A percentile compares a stretch with the other conserved stretches of the same genome.
These are phyloP conservation scores for Simmondsia chinensis DNA, from an alignment of 148 eudicot genomes.

Conservation along the genomic window DNA sequence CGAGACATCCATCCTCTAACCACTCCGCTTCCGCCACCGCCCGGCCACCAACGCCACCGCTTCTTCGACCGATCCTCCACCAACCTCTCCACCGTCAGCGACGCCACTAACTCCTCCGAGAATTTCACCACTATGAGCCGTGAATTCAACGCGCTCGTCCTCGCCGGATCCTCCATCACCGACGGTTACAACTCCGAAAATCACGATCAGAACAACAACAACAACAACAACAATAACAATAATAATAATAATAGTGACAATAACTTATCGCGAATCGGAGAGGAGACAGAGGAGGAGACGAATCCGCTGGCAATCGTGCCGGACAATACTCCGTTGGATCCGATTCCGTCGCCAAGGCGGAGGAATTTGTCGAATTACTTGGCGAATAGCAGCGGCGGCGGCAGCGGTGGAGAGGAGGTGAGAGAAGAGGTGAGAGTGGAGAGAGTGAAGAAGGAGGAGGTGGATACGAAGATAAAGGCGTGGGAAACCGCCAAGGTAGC, in stretches of 20 bases:
- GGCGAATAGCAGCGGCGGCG: too few relatives aligned
- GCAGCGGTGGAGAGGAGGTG: conserved; percentile 7
- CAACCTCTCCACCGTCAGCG: conserved; percentile 34
- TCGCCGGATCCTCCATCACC: conserved; percentile 53
- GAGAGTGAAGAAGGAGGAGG: conserved; percentile 88
- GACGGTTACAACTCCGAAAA: too few relatives aligned
- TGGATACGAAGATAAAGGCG: conserved; percentile 72
- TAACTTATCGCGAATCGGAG: conserved; percentile 55
- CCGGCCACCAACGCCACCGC: conserved; percentile 14
- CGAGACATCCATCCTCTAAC: conserved; percentile 57
- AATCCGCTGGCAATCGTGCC: conserved; percentile 83
- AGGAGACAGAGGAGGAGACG: conserved; percentile 41
- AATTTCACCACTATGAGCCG: conserved; percentile 37
- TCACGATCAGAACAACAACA: neutral
- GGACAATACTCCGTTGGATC: conserved; percentile 25
- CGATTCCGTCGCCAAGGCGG: too few relatives aligned
- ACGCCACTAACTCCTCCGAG: conserved; percentile 29
- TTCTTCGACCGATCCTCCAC: conserved; percentile 17
- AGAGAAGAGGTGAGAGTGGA: conserved; percentile 30
- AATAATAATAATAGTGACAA: neutral
- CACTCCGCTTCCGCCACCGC: conserved; percentile 31
- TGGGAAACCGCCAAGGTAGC: conserved; percentile 92
- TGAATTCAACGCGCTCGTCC: conserved; percentile 31
- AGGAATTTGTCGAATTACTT: too few relatives aligned
- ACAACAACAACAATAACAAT: conserved; percentile 3